Base-by-base conservation (phyloP, 2,329 filamentous ascomycete genomes). In the Zalaria obscura region DNA sequence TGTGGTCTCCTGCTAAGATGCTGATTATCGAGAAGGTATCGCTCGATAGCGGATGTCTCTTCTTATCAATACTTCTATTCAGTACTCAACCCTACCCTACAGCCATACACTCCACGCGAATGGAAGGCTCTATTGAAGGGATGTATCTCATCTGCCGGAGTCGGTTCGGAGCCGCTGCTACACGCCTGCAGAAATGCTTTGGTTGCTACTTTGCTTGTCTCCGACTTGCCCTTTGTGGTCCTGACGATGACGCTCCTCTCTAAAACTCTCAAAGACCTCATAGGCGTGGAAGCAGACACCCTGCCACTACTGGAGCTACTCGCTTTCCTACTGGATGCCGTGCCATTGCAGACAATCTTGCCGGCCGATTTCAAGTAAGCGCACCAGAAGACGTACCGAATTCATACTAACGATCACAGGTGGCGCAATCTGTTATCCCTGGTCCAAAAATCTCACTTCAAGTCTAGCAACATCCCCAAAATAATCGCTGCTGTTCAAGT, bases 391-490 rank as follows among this genome's bases (percentile, higher is more conserved):
- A 4, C 26, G 27, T n/a, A 7, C 11, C 3, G 9, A n/a, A 18
- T 25, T 10, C 10, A 11, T 38, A 8, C 39, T 49, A 25, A 47
- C 40, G 32, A 39, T 25, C 36, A 7, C 42, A 67, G 69, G 42
- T 73, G 72, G 55, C 75, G 75, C 45, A 68, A 60, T 5, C 62
- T 94, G 3, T 85, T 87, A 45, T 66, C 78, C 5, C 67, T 77
- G 31, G 75, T 81, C 3, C 85, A 93, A 54, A 86, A 80, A 59
- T 73, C 83, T 0, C 83, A 88, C 48, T 88, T 83, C 65, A 89
- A 88, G 62, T 83, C 81, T 1, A 77, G 80, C 18, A 91, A 85
- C 56, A 75, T 94, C 35, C 75, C 79, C 39, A 89, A 91, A 58
- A 69, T 96, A 1, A 75, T 85, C 55, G 82, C 85, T 1, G 85